A percentile compares a stretch with the other conserved stretches of the same genome.
phyloP scores from a whole-genome alignment of 1,139 yeast genomes.

The Saccharomyces hybrid region DNA sequence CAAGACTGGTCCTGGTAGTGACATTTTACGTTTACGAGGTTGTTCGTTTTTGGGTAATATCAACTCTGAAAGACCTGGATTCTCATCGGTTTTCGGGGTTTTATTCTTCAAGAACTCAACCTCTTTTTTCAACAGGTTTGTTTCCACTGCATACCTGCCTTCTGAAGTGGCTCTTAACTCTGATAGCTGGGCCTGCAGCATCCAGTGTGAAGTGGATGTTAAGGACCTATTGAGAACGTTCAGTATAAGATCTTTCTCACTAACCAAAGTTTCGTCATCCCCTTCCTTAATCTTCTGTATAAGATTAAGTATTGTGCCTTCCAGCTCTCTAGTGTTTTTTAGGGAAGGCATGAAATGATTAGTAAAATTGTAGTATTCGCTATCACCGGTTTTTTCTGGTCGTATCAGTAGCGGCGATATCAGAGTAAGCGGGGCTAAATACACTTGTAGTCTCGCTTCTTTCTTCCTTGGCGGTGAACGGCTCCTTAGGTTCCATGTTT shows the following conservation, averaged over 20 bases:
- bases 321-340: constrained; percentile 20
- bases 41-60: not conserved
- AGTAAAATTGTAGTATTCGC: not conserved
- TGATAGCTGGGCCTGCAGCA: constrained; percentile 27
- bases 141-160: constrained; percentile 23
- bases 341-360: constrained; percentile 16
- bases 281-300: constrained; percentile 15
- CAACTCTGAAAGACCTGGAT: not conserved
- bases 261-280: constrained; percentile 7
- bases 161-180: constrained; percentile 19
- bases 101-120: constrained; percentile 21
- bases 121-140: constrained; percentile 19
- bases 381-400: not conserved
- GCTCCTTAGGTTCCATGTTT: not conserved
- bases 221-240: constrained; percentile 23
- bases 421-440: not conserved
- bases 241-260: constrained; percentile 12
- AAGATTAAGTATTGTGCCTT: constrained; percentile 15
- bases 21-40: not conserved
- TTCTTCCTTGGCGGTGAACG: not conserved
- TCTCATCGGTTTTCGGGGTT: constrained; percentile 5
- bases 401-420: not conserved
- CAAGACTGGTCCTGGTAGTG: not conserved
- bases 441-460: not conserved
- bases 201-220: constrained; percentile 29